Evolutionary conservation across 495 filamentous ascomycete genomes (phyloP).

Genomic region (Annulohypoxylon nitens): DNA sequence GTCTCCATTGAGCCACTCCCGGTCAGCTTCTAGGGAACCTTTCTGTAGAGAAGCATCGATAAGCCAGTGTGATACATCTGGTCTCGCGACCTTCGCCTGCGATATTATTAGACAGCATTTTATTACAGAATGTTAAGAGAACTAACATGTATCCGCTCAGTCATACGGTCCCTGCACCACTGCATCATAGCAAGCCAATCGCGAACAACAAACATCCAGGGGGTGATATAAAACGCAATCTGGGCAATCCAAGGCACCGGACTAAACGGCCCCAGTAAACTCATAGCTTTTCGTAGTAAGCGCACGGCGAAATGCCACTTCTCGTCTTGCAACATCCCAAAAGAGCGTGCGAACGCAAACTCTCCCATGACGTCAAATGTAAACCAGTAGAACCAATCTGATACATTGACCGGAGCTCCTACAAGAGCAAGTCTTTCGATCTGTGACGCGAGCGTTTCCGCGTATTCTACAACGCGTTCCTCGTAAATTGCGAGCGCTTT

Average conservation of each 20-base stretch:
- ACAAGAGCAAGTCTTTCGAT: constrained; percentile 37
- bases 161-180: constrained; percentile 54
- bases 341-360: constrained; percentile 56
- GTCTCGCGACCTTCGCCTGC: constrained; percentile 44
- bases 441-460: constrained; percentile 45
- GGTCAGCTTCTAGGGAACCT: constrained; percentile 42
- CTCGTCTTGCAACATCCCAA: constrained; percentile 56
- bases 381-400: constrained; percentile 54
- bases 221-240: constrained; percentile 47
- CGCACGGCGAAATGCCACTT: constrained; percentile 53
- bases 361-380: constrained; percentile 62
- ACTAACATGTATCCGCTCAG: constrained; percentile 48
- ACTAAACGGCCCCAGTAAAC: constrained; percentile 52
- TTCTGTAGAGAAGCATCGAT: constrained; percentile 51
- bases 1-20: constrained; percentile 52
- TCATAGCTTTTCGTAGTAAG: constrained; percentile 53
- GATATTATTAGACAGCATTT: constrained; percentile 22
- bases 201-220: constrained; percentile 47
- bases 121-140: neutral
- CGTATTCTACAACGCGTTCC: constrained; percentile 43
- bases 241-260: constrained; percentile 58
- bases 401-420: constrained; percentile 43
- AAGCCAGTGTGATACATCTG: constrained; percentile 53
- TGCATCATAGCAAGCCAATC: constrained; percentile 52
- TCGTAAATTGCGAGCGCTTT: constrained; percentile 47